Evolutionary conservation across 257 asterid species (phyloP), one percentile per base, ranked within the genome.

Genomic region (Fraxinus excelsior): DNA sequence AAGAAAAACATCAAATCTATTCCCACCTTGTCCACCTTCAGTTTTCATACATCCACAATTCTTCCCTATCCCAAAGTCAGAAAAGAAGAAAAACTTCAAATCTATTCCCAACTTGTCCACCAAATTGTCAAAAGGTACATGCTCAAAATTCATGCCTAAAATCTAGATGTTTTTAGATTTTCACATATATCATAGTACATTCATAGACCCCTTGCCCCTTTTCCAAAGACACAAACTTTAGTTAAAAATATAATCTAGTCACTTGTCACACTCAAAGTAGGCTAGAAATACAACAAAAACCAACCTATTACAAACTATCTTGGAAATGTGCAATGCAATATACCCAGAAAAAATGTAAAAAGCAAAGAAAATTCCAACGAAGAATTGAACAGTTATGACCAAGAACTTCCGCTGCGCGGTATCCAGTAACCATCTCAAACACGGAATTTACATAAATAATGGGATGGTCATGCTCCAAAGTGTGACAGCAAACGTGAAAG

Each of bases 391-490:
- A 87, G 74, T 87, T 87, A 28, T 84, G 85, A 51, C 88, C 89
- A 64, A 85, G 91, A 53, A 87, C 85, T 77, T 87, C 88, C 71
- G 81, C 89, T n/a, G 89, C 88, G 21, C 80, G 82, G 70, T 87
- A 87, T 66, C 91, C 91, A 18, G 91, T 87, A 38, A 71, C 84
- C 85, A 80, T 84, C 83, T 87, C 91, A 74, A 85, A 87, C 60
- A 81, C 85, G 34, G 87, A 87, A 71, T 85, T 87, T 49, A 84
- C 85, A 74, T 87, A 85, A 64, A 87, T 85, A 72, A 87, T 68
- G 1, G 91, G 89, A 37, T 78, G 82, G 77, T 87, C 89, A 2
- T 89, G 88, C 66, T 87, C 89, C 14, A 87, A 46, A 44, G 86
- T 2, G 83, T 78, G 13, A 87, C 89, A 51, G 84, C 91, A 80